Base-by-base conservation (phyloP, 148 eudicot species). In the Fagopyrum homotropicum region DNA sequence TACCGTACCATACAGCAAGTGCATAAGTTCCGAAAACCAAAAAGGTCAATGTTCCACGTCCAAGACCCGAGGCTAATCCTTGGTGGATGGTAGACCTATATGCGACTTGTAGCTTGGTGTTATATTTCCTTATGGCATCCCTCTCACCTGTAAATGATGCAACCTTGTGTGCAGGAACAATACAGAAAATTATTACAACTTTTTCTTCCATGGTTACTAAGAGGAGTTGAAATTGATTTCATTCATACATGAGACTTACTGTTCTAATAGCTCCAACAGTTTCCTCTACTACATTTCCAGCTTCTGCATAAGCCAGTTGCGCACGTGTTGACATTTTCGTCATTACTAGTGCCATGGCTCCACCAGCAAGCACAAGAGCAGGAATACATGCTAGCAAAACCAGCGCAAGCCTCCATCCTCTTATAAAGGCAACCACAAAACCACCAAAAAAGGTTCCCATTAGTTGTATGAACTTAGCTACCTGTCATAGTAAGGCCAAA, bases 201-300 rank as follows among this genome's bases (percentile, higher is more conserved):
- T 35, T 35, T 35, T 35, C 40, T 35, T 35, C 40, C 40, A 35
- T 35, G 40, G 40, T 35, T 35, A 35, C 1, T 35, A 35, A 35
- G 40, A 35, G 15, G 52, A 49, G 19, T 30, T 61, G 44, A 30
- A 61, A 61, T 57, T n/a, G 35, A 19, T 30, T 61, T 64, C 7
- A 30, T 35, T 14, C 17, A 14, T 64, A 35, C 15, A 35, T 64
- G 46, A 40, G 46, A 66, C 87, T 78, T 81, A 94, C 98, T 1
- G 98, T 94, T 80, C 90, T 85, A 66, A 95, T 90, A 77, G 91
- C 86, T 72, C 93, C 91, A 0, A 92, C 75, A 50, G 96, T 81
- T 71, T 95, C 93, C 73, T 92, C 97, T 9, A 92, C 97, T 43
- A 95, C 88, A 77, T 84, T 86, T 76, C 93, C 97, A 46, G 96